Percentiles rank a stretch among this genome's conserved stretches.
Conservation (phyloP, 352 stramenopile genomes). For the Peronospora destructor region DNA sequence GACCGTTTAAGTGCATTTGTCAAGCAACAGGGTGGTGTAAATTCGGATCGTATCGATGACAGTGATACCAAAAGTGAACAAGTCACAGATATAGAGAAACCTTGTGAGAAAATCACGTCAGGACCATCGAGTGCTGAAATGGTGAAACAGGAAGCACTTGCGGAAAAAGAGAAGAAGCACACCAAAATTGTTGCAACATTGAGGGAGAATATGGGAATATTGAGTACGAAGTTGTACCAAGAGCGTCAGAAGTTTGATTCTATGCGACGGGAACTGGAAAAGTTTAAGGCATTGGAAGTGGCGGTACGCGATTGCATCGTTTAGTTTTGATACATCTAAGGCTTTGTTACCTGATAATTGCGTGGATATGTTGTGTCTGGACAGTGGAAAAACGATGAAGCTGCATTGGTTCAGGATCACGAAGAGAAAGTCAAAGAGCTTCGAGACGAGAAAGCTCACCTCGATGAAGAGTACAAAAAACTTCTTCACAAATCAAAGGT, state of each 20-base stretch:
- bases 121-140: slow-evolving; percentile 7
- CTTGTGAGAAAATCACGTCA: slow-evolving; percentile 8
- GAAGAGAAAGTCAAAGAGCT: slow-evolving; percentile 55
- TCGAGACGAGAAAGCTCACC: slow-evolving; percentile 49
- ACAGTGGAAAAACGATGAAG: slow-evolving; percentile 61
- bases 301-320: slow-evolving; percentile 32
- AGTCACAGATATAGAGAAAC: slow-evolving; percentile 18
- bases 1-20: slow-evolving; percentile 59
- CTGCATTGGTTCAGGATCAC: slow-evolving; percentile 39
- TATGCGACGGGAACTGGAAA: slow-evolving; percentile 51
- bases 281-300: slow-evolving; percentile 48
- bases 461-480: slow-evolving; percentile 47
- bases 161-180: slow-evolving; percentile 28
- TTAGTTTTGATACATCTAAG: neutral
- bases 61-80: slow-evolving; percentile 22
- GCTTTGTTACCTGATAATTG: slow-evolving; percentile 8
- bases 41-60: slow-evolving; percentile 9
- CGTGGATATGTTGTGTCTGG: slow-evolving; percentile 3
- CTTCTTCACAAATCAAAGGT: slow-evolving; percentile 57
- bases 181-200: slow-evolving; percentile 31
- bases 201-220: slow-evolving; percentile 30
- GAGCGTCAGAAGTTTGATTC: slow-evolving; percentile 37
- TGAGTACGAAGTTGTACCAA: slow-evolving; percentile 43
- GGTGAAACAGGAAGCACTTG: slow-evolving; percentile 32
- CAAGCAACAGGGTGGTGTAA: slow-evolving; percentile 29